phyloP scores from a whole-genome alignment of 2,329 filamentous ascomycete genomes.

The Venturia carpophila region DNA sequence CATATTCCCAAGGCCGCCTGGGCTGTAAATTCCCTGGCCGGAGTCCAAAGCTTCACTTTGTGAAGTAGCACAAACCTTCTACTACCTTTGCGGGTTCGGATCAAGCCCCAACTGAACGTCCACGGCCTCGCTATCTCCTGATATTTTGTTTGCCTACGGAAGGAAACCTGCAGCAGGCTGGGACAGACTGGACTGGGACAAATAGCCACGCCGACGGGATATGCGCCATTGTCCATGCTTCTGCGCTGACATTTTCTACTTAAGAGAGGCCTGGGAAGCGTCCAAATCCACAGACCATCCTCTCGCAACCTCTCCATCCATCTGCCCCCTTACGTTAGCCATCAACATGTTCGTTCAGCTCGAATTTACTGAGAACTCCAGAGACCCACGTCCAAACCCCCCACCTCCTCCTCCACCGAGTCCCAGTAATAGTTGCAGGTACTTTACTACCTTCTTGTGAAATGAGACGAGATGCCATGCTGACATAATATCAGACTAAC shows the following conservation, averaged over 20 bases:
- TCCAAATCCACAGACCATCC: background rate
- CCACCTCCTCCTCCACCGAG: slow-evolving; percentile 6
- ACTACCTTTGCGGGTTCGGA: slow-evolving; percentile 3
- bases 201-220: background rate
- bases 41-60: background rate
- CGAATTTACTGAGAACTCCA: background rate
- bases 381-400: background rate
- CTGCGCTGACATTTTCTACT: background rate
- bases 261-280: background rate
- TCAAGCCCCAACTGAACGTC: background rate
- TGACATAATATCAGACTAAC: background rate
- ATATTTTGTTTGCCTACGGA: background rate
- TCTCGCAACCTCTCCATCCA: background rate
- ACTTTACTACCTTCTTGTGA: background rate
- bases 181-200: background rate
- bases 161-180: slow-evolving; percentile 6
- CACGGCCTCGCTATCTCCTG: slow-evolving; percentile 1
- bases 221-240: background rate
- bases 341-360: background rate
- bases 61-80: slow-evolving; percentile 1
- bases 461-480: background rate
- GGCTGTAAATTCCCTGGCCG: background rate
- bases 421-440: slow-evolving; percentile 7
- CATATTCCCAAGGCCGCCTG: background rate
- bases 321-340: background rate